Percentiles rank a stretch among this genome's conserved stretches.
Evolutionary conservation across 352 stramenopile species (phyloP).

Genomic region (Phytopythium ostracodes): DNA sequence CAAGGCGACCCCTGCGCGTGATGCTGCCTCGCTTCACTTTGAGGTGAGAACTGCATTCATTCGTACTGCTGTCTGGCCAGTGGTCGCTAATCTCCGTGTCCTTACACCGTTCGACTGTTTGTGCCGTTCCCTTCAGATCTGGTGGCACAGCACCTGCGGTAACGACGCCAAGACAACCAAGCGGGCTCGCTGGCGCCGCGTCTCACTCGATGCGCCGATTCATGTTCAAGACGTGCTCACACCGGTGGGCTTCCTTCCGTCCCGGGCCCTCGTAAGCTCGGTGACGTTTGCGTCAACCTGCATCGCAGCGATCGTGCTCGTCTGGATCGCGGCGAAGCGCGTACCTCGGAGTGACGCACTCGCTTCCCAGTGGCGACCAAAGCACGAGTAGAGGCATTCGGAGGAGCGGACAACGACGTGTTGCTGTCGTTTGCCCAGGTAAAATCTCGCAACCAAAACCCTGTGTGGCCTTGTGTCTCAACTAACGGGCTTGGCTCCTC

Average conservation of each 20-base stretch:
- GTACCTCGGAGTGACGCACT: neutral
- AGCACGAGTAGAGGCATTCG: slow-evolving; percentile 11
- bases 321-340: slow-evolving; percentile 27
- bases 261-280: slow-evolving; percentile 32
- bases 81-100: neutral
- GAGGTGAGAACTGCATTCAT: neutral
- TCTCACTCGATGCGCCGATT: slow-evolving; percentile 19
- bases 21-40: neutral
- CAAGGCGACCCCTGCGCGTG: neutral
- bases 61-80: neutral
- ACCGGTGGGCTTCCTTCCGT: slow-evolving; percentile 45
- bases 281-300: slow-evolving; percentile 38
- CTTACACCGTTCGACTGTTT: neutral
- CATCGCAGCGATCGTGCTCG: slow-evolving; percentile 29
- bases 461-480: no score
- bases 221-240: slow-evolving; percentile 18
- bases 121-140: neutral
- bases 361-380: slow-evolving; percentile 19
- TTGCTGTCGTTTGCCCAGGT: no score
- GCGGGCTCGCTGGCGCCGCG: slow-evolving; percentile 19
- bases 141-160: neutral
- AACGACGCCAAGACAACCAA: neutral
- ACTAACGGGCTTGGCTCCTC: no score
- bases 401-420: neutral
- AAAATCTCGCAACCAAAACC: neutral